These are phyloP conservation scores for Ligustrum vulgare DNA, from an alignment of 257 asterid species.

Conservation along the genomic window DNA sequence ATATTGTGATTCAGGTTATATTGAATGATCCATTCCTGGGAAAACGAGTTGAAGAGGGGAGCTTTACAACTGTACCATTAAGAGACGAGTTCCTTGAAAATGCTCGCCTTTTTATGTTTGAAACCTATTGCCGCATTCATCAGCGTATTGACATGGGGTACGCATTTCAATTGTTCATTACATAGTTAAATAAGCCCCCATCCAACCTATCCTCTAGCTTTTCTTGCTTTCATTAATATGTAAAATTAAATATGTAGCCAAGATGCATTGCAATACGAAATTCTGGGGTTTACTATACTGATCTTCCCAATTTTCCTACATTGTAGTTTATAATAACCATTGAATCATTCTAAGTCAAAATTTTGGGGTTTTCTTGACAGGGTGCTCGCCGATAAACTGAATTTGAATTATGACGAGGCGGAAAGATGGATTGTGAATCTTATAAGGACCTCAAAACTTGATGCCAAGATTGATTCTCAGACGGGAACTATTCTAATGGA, in stretches of 20 bases:
- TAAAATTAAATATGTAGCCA: not conserved
- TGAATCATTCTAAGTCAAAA: not conserved
- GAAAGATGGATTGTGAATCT: slow-evolving; percentile 95
- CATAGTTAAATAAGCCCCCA: not conserved
- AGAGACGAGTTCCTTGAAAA: slow-evolving; percentile 97
- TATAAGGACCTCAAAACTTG: slow-evolving; percentile 91
- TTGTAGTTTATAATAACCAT: not conserved
- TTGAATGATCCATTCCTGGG: slow-evolving; percentile 96
- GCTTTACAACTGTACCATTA: slow-evolving; percentile 65
- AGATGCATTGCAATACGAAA: not conserved
- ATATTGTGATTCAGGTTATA: slow-evolving; percentile 56
- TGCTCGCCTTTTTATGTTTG: slow-evolving; percentile 96
- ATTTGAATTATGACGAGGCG: slow-evolving; percentile 83
- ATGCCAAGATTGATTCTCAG: slow-evolving; percentile 78
- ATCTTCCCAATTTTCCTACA: not conserved
- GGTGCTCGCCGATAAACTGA: slow-evolving; percentile 88
- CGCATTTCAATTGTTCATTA: slow-evolving; percentile 20
- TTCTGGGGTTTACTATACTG: not conserved
- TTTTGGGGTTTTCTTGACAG: slow-evolving; percentile 37
- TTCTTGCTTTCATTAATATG: not conserved
- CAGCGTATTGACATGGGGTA: slow-evolving; percentile 96
- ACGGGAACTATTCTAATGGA: slow-evolving; percentile 86
- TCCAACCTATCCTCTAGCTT: not conserved
- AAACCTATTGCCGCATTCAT: slow-evolving; percentile 93
- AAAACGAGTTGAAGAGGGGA: slow-evolving; percentile 81